These are phyloP conservation scores for Botryobasidium botryosum DNA, from an alignment of 768 basidiomycete species.

Conservation along the genomic window DNA sequence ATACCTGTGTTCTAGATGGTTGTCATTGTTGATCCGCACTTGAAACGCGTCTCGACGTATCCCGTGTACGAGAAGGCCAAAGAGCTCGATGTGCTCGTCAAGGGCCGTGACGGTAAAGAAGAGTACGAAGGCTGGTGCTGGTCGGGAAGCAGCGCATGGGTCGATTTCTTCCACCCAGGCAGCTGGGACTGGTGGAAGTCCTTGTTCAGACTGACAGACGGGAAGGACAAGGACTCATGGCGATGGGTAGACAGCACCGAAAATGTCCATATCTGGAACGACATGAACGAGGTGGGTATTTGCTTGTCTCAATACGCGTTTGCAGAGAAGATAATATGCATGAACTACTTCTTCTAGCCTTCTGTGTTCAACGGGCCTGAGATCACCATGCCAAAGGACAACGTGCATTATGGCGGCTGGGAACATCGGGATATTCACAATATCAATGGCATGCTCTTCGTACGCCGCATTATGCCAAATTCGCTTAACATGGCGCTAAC, in stretches of 20 bases:
- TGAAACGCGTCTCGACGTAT: slow-evolving; percentile 67
- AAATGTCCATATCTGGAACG: slow-evolving; percentile 90
- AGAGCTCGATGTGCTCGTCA: slow-evolving; percentile 68
- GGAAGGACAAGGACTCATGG: slow-evolving; percentile 34
- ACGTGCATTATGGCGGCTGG: slow-evolving; percentile 85
- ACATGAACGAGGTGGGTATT: slow-evolving; percentile 84
- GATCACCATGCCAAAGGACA: slow-evolving; percentile 64
- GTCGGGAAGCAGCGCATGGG: slow-evolving; percentile 92
- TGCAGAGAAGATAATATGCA: not conserved
- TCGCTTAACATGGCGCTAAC: not conserved
- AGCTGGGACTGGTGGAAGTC: slow-evolving; percentile 84
- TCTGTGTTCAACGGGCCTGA: slow-evolving; percentile 99
- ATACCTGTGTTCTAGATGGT: slow-evolving; percentile 59
- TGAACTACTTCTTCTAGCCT: slow-evolving; percentile 34
- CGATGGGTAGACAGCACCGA: slow-evolving; percentile 68
- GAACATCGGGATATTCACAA: slow-evolving; percentile 97
- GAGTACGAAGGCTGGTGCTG: slow-evolving; percentile 97
- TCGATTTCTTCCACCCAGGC: slow-evolving; percentile 88
- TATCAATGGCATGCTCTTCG: slow-evolving; percentile 83
- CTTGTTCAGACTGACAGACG: slow-evolving; percentile 45
- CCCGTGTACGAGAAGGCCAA: slow-evolving; percentile 74
- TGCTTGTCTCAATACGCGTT: not conserved
- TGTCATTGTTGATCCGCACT: slow-evolving; percentile 89
- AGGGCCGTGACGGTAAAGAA: slow-evolving; percentile 50
- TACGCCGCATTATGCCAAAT: slow-evolving; percentile 16